Base-by-base conservation (phyloP, 108 stramenopile species). In the Poteriospumella lacustris region DNA sequence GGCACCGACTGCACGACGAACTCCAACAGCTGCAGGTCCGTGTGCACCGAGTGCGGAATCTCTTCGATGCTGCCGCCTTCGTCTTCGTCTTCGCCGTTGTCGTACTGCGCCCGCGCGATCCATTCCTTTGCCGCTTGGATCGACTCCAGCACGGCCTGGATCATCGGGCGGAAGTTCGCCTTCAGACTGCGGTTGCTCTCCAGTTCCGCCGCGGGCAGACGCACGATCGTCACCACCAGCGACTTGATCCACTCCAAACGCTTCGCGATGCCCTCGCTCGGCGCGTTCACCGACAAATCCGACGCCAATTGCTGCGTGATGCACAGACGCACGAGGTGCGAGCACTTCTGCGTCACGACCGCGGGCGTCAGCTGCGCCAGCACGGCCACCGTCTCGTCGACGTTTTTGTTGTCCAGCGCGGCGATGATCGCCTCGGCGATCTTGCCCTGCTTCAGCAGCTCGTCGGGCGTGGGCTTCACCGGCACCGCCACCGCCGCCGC, bases 231-330 rank as follows among this genome's bases (percentile, higher is more conserved):
- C 3, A 64, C 9, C 3, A 64, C 60, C 5, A 64, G 60, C 28
- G 28, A 5, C 60, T 64, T 64, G 31, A 64, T 64, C 60, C 60
- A 64, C 28, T 64, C 60, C 5, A 64, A 5, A 31, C 60, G 15
- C 31, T 64, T 64, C 31, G 12, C 60, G 3, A 64, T 3, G 36
- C 60, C 60, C 24, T 64, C 60, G 33, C 36, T 33, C 12, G 60
- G 60, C 15, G 36, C 36, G 31, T 64, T 64, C 3, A 24, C 31
- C 5, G 60, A 64, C 60, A 64, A 34, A 33, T 64, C 60, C 9
- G 60, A 26, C 9, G 60, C 60, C 5, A 64, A 34, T 64, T 64
- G 60, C 31, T 64, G 60, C 3, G 60, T 64, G 24, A 64, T 64
- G 60, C 60, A 64, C 31, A 64, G 24, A 5, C 60, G 15, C 28